Percentiles rank a stretch among this genome's conserved stretches.
phyloP scores from a whole-genome alignment of 2,329 filamentous ascomycete species.

The Fusarium oligoseptatum region DNA sequence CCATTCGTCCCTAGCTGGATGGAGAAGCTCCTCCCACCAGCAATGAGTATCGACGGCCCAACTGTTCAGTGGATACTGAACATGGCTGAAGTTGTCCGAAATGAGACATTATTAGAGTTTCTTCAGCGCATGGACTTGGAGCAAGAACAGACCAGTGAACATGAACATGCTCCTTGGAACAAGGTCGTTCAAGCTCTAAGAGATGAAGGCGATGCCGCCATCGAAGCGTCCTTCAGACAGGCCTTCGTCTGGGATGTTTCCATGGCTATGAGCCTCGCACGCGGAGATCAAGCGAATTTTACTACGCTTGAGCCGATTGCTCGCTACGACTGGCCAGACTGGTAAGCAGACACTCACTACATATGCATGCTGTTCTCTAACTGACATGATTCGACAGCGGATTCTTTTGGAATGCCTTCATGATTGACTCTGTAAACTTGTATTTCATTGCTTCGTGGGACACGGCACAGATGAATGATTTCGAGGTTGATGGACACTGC shows the following conservation, averaged over 20 bases:
- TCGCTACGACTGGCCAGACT: slow-evolving; percentile 55
- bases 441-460: slow-evolving; percentile 57
- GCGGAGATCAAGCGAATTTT: slow-evolving; percentile 34
- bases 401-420: slow-evolving; percentile 56
- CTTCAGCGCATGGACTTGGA: slow-evolving; percentile 46
- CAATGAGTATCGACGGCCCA: slow-evolving; percentile 55
- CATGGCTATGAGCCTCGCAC: slow-evolving; percentile 45
- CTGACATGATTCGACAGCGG: too few relatives aligned
- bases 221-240: slow-evolving; percentile 53
- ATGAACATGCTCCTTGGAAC: slow-evolving; percentile 54
- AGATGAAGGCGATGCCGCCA: slow-evolving; percentile 51
- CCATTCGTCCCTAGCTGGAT: slow-evolving; percentile 55
- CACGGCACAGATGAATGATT: slow-evolving; percentile 54
- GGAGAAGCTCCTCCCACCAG: slow-evolving; percentile 49
- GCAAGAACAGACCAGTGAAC: slow-evolving; percentile 39
- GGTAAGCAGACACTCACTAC: slow-evolving; percentile 44
- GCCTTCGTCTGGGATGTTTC: slow-evolving; percentile 56
- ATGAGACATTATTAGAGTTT: slow-evolving; percentile 48
- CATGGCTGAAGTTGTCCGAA: slow-evolving; percentile 44
- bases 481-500: slow-evolving; percentile 50
- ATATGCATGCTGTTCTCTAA: too few relatives aligned
- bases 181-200: slow-evolving; percentile 47
- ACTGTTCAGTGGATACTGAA: slow-evolving; percentile 55
- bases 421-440: slow-evolving; percentile 50
- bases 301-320: slow-evolving; percentile 47